Base-by-base conservation (phyloP, 257 asterid genomes). In the Nicotiana sylvestris region DNA sequence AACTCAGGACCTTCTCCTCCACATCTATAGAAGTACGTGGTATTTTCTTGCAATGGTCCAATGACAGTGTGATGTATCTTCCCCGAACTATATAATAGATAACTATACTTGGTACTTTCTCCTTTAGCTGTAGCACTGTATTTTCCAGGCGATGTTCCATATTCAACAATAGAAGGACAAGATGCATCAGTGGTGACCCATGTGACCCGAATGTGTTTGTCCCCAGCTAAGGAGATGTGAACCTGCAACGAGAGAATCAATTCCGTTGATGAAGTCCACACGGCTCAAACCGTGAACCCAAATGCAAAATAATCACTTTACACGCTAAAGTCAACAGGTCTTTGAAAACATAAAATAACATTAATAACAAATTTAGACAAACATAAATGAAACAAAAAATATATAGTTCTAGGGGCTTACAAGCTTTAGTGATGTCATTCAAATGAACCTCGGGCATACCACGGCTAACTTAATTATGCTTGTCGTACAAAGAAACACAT, bases 171-270 rank as follows among this genome's bases (percentile, higher is more conserved):
- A 0, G 98, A 90, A 66, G 92, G 92, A 83, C 93, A 87, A 56
- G 87, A 80, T 21, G 89, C 84, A 78, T 85, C 87, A 64, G 51
- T 86, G 11, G 97, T 94, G 68, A 93, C 87, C 98, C 98, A 93
- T 12, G 98, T 76, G 70, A 94, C 80, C 10, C 97, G 89, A 90
- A 96, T 89, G 83, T 91, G 96, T n/a, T 89, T 90, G 53, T 82
- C 90, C 69, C 98, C 98, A 30, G 98, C 99, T 82, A 96, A 90
- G 66, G 99, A 94, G 87, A 92, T 89, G 89, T 96, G 99, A 76
- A 96, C 99, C 99, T 96, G 86, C 83, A 77, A 55, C 33, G 43
- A 21, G 62, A 49, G 7, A 74, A 74, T 51, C 80, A 74, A 27
- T 27, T 13, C 8, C 80, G 15, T 49, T 74, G 80, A 74, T 49